Evolutionary conservation across 495 filamentous ascomycete species (phyloP).

Genomic region (Pyronema domesticum): DNA sequence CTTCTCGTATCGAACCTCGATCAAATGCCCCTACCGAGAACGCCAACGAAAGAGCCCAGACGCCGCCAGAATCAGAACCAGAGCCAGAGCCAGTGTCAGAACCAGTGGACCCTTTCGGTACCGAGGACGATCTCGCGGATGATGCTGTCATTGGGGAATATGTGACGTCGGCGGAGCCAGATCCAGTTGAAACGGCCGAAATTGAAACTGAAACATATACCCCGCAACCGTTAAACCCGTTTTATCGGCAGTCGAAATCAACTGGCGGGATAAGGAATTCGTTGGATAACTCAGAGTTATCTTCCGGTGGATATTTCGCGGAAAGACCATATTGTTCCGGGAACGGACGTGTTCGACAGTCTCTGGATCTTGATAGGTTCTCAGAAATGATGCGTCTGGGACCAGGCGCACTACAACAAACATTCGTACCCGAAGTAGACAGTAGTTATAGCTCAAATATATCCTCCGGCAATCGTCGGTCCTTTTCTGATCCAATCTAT

Average conservation of each 20-base stretch:
- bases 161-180: background rate
- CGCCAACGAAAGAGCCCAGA: too few relatives aligned
- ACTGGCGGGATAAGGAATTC: background rate
- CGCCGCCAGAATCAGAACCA: background rate
- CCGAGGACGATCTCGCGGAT: background rate
- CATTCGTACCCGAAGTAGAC: background rate
- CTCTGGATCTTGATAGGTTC: constrained; percentile 20
- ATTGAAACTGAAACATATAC: background rate
- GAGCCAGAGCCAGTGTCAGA: too few relatives aligned
- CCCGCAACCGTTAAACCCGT: background rate
- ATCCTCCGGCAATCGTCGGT: constrained; percentile 10
- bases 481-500: constrained; percentile 17
- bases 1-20: background rate
- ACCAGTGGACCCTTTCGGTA: background rate
- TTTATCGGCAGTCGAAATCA: background rate
- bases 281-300: background rate
- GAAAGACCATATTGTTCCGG: background rate
- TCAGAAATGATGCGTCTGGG: constrained; percentile 19
- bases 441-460: background rate
- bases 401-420: constrained; percentile 1
- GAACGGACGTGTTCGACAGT: constrained; percentile 8
- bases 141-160: background rate
- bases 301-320: background rate
- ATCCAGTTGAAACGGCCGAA: too few relatives aligned
- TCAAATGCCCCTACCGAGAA: too few relatives aligned